Base-by-base conservation (phyloP, 2,329 filamentous ascomycete genomes). In the Harringtonia aguacate region DNA sequence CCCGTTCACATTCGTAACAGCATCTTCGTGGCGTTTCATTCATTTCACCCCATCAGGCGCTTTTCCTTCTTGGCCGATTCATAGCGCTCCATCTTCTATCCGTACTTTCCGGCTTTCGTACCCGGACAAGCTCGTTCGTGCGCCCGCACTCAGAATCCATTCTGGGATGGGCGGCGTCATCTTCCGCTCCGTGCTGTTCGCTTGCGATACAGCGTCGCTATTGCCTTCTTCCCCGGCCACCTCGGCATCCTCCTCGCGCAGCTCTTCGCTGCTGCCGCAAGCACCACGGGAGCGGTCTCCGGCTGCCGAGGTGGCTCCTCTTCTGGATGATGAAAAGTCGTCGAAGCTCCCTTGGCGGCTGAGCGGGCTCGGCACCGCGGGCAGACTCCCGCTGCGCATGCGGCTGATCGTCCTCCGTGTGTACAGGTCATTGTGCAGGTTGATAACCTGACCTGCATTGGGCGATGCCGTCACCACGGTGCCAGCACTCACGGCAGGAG, bases 391-490 rank as follows among this genome's bases (percentile, higher is more conserved):
- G 52, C 74, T 78, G 17, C 75, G 70, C 59, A 77, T 70, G 31
- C 74, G 67, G 21, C 57, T 64, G 8, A 78, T 60, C 4, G 69
- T 72, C 37, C 69, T 65, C 38, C 73, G 64, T 54, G 71, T 74
- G 17, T 65, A 57, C 24, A 65, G 67, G 43, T 76, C 70, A 2
- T 50, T 21, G 9, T 70, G 24, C 6, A 7, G 10, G 24, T 27
- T 66, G 36, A 87, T 75, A 17, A 82, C 63, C 51, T 80, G 75
- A 4, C 78, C 83, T 4, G 79, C 79, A 34, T 79, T 73, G 1
- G 83, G 83, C 3, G 83, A 79, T 0, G 83, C 84, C 12, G 78
- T 67, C 39, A 89, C 81, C 15, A 81, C 70, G 0, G 84, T 89
- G 1, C 82, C 81, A 0, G 81, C 84, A 2, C 46, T 50, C 13